A percentile compares a stretch with the other conserved stretches of the same genome.
phyloP scores from a whole-genome alignment of 495 filamentous ascomycete genomes.

The Xylaria palmicola region DNA sequence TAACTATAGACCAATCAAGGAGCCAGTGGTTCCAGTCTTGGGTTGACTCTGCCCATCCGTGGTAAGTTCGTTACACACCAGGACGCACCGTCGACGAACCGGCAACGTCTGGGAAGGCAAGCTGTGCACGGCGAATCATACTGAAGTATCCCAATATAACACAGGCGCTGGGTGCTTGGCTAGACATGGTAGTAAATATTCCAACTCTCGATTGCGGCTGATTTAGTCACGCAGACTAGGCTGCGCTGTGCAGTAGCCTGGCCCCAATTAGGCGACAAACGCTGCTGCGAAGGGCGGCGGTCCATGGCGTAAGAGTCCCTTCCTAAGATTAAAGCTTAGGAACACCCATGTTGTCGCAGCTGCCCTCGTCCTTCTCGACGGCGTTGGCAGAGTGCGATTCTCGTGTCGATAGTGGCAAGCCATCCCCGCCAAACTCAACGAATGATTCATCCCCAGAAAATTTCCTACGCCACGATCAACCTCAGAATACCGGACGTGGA shows the following conservation, averaged over 20 bases:
- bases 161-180: not conserved
- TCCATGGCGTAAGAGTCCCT: not conserved
- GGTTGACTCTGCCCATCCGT: not conserved
- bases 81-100: not conserved
- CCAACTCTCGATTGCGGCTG: not conserved
- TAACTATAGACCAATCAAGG: not conserved
- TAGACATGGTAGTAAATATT: not conserved
- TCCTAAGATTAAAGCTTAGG: constrained; percentile 22
- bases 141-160: not conserved
- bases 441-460: constrained; percentile 78
- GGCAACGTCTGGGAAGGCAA: not conserved
- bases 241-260: not conserved
- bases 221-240: not conserved
- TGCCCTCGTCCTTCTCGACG: not conserved
- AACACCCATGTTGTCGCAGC: constrained; percentile 9
- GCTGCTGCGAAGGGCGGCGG: not conserved
- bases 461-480: constrained; percentile 50
- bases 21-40: not conserved
- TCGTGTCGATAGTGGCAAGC: constrained; percentile 11
- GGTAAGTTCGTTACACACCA: not conserved
- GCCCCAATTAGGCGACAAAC: not conserved
- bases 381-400: constrained; percentile 3
- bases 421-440: constrained; percentile 31
- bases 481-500: constrained; percentile 10
- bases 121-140: not conserved